phyloP scores from a whole-genome alignment of 2,329 filamentous ascomycete genomes.

The Lecanoromycetidae sp. region DNA sequence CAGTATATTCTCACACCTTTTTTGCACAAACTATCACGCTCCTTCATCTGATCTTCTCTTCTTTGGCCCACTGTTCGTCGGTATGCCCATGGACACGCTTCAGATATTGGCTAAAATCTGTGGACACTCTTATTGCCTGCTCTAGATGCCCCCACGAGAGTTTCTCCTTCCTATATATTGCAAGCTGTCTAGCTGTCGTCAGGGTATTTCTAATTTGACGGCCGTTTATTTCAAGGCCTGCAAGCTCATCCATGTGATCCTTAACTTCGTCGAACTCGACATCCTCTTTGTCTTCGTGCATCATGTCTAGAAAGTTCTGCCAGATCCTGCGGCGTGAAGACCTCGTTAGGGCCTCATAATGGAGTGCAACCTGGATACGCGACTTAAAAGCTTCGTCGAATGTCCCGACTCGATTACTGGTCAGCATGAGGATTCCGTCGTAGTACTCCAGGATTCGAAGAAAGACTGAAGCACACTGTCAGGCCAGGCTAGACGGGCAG shows the following conservation, averaged over 20 bases:
- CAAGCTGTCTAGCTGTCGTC: slow-evolving; percentile 20
- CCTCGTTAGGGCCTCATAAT: slow-evolving; percentile 11
- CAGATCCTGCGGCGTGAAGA: slow-evolving; percentile 16
- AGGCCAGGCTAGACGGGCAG: neutral
- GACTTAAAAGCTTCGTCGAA: slow-evolving; percentile 40
- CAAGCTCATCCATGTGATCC: slow-evolving; percentile 17
- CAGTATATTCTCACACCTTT: no score
- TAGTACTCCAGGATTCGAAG: slow-evolving; percentile 30
- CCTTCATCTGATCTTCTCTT: slow-evolving; percentile 7
- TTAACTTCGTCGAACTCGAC: slow-evolving; percentile 17
- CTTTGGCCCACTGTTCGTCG: slow-evolving; percentile 13
- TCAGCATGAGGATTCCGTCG: slow-evolving; percentile 28
- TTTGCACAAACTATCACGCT: no score
- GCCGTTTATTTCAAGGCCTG: slow-evolving; percentile 20
- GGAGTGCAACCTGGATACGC: slow-evolving; percentile 18
- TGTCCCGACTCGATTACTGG: slow-evolving; percentile 27
- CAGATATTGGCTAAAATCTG: slow-evolving; percentile 16
- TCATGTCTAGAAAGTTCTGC: slow-evolving; percentile 19
- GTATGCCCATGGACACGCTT: slow-evolving; percentile 13
- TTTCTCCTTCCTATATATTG: slow-evolving; percentile 14
- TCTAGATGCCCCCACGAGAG: slow-evolving; percentile 16
- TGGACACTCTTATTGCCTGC: slow-evolving; percentile 12
- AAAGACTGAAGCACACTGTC: slow-evolving; percentile 22
- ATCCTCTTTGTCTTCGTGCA: slow-evolving; percentile 15
- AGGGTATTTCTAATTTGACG: slow-evolving; percentile 23